These are phyloP conservation scores for Talaromyces sp. DNA, from an alignment of 2,329 filamentous ascomycete genomes.

Conservation along the genomic window DNA sequence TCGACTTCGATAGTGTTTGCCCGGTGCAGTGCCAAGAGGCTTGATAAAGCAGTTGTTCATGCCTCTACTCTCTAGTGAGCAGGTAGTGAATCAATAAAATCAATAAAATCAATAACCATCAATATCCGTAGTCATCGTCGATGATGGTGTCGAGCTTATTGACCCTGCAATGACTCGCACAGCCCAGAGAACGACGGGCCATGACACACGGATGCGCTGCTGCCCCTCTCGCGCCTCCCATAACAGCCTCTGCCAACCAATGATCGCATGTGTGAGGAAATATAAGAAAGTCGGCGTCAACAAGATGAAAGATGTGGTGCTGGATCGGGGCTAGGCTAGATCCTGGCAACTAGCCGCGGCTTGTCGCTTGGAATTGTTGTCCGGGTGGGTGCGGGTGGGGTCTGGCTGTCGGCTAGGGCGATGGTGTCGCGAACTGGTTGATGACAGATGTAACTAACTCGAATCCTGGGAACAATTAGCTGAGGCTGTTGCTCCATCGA, in stretches of 20 bases:
- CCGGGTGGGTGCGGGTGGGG: not conserved
- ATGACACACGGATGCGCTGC: not conserved
- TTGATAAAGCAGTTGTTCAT: not conserved
- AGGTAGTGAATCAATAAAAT: not conserved
- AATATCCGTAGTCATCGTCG: not conserved
- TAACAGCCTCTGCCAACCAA: not conserved
- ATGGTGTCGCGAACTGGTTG: not conserved
- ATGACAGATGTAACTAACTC: too few species aligned
- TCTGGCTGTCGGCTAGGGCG: not conserved
- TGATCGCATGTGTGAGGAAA: not conserved
- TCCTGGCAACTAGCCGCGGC: not conserved
- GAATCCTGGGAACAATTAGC: too few species aligned
- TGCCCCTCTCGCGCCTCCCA: not conserved
- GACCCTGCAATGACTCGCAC: not conserved
- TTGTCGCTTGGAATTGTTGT: not conserved
- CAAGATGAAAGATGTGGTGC: not conserved
- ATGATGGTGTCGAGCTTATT: not conserved
- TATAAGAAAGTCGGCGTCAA: not conserved
- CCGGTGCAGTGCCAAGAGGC: not conserved
- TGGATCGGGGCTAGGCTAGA: not conserved
- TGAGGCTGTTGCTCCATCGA: too few species aligned
- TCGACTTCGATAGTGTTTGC: not conserved
- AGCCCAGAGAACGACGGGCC: not conserved
- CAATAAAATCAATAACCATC: not conserved
- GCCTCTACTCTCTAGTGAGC: not conserved